Evolutionary conservation across 345 rosid genomes (phyloP).

Genomic region (Dovyalis caffra): DNA sequence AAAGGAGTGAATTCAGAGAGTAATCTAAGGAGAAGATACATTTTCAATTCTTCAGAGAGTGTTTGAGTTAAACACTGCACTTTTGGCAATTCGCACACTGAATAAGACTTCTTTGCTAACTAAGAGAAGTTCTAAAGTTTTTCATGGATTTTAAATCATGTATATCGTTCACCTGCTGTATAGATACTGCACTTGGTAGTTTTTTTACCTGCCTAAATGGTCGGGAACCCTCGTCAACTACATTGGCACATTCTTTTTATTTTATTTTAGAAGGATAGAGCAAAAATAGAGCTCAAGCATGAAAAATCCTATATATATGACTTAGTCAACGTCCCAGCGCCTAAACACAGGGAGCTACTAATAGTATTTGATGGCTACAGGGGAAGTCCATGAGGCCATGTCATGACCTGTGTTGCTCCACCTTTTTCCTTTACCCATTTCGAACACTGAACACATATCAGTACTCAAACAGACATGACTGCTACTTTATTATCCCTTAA

Average conservation of each 20-base stretch:
- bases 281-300: neutral
- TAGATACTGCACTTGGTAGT: neutral
- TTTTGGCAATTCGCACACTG: neutral
- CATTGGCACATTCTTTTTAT: neutral
- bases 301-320: neutral
- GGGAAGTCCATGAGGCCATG: neutral
- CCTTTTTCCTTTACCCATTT: neutral
- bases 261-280: neutral
- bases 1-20: neutral
- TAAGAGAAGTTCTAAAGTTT: neutral
- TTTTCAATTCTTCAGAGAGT: neutral
- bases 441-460: neutral
- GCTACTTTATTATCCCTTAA: neutral
- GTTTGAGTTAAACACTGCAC: neutral
- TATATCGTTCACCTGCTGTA: neutral
- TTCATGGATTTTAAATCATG: neutral
- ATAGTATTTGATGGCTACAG: neutral
- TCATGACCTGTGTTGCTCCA: neutral
- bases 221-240: neutral
- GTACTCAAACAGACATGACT: neutral
- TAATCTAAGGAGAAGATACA: no score
- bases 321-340: neutral
- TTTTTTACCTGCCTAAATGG: neutral
- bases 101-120: neutral
- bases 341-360: neutral